These are phyloP conservation scores for Orbilia ellipsospora DNA, from an alignment of 2,329 filamentous ascomycete genomes.

Conservation along the genomic window DNA sequence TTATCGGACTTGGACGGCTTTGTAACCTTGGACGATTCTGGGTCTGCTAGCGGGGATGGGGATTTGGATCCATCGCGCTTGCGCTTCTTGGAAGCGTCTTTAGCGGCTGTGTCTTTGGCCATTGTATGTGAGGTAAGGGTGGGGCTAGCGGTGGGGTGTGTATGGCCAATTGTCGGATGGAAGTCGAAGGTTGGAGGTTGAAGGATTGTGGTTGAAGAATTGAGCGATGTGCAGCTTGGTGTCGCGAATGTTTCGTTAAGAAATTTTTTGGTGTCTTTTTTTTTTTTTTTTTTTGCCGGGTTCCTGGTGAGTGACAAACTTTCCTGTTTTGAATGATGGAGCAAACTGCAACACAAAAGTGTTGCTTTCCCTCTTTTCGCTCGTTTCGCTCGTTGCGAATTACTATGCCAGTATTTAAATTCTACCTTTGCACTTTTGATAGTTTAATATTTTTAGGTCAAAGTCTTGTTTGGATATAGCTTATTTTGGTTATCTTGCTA, in stretches of 20 bases:
- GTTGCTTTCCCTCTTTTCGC: neutral
- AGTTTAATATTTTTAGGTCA: too few relatives aligned
- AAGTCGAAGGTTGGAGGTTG: constrained; percentile 29
- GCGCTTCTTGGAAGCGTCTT: constrained; percentile 57
- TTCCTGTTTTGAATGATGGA: constrained; percentile 33
- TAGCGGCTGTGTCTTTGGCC: constrained; percentile 56
- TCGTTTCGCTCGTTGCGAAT: neutral
- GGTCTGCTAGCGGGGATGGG: constrained; percentile 57
- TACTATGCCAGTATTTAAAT: too few relatives aligned
- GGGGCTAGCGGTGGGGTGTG: constrained; percentile 1
- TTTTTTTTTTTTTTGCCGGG: constrained; percentile 33
- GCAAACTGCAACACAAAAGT: constrained; percentile 36
- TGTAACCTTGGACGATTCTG: constrained; percentile 61
- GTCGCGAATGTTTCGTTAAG: constrained; percentile 42
- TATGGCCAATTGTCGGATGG: constrained; percentile 32
- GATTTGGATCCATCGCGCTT: constrained; percentile 56
- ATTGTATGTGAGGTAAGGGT: constrained; percentile 26
- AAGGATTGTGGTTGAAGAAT: constrained; percentile 31
- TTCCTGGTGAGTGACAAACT: constrained; percentile 24
- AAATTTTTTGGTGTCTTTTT: constrained; percentile 20
- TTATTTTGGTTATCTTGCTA: too few relatives aligned
- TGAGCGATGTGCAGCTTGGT: constrained; percentile 8
- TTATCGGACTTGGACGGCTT: constrained; percentile 61
- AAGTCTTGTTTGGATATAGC: too few relatives aligned
- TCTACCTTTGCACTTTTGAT: too few relatives aligned